Base-by-base conservation (phyloP, 306 rosid genomes). In the Pterocarpus macrocarpus region DNA sequence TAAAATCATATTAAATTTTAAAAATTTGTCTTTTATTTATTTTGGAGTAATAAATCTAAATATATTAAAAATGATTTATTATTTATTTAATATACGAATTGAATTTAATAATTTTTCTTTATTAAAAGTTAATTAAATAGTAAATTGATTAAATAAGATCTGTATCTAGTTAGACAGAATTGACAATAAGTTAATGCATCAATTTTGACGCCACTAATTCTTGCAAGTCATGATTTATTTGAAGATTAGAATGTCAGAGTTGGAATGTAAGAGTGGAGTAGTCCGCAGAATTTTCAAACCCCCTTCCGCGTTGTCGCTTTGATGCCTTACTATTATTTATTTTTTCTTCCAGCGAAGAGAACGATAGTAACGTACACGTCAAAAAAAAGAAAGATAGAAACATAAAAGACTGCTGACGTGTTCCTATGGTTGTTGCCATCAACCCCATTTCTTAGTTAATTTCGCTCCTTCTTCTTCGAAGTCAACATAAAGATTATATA, bases 301-400 rank as follows among this genome's bases (percentile, higher is more conserved):
- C 38, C 35, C 36, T 44, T 80, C 73, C 92, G 94, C 91, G 91
- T 89, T 43, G 68, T 65, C 79, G n/a, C 75, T 72, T 67, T 45
- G 14, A 56, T 56, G 69, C 70, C 57, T 38, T 30, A 64, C 58
- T 67, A 10, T 6, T 39, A 64, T 10, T 22, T 55, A 1, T 76
- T 64, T 5, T 32, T 36, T 55, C 65, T 41, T 55, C 39, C 12
- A 58, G 0, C 9, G 16, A 4, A 57, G 13, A 70, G 71, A 61
- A 43, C 13, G 12, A 47, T 1, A 16, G 28, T 22, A 22, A 22
- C 28, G 1, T 22, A 22, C 28, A 22, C 28, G 28, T 22, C 28
- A 22, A 22, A 22, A 22, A 22, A 22, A 22, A 1, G 1, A 22
- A 22, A 22, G 28, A 22, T 22, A 7, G 57, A 55, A 80, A 33